Conservation (phyloP, 139 green algal species). For the Coelastrella sp. region DNA sequence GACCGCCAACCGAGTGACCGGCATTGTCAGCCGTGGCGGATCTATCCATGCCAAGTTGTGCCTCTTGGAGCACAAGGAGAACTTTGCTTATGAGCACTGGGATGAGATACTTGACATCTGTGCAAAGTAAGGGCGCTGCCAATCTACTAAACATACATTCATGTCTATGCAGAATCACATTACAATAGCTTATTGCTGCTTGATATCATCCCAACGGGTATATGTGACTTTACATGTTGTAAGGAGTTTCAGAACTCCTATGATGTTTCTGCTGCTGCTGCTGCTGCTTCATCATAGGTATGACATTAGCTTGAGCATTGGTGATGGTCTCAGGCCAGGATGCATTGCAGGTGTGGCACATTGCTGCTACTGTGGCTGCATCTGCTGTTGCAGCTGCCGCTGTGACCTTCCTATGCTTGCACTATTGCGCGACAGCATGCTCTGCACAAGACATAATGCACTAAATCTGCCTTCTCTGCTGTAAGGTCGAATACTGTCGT, state of each 20-base stretch:
- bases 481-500: too few relatives aligned
- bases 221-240: not conserved
- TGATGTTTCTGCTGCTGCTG: not conserved
- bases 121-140: not conserved
- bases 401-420: too few relatives aligned
- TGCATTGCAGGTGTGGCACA: slow-evolving; percentile 79
- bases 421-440: too few relatives aligned
- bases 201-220: too few relatives aligned
- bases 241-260: not conserved
- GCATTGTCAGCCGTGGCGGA: slow-evolving; percentile 94
- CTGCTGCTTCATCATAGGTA: slow-evolving; percentile 59
- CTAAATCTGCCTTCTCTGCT: too few relatives aligned
- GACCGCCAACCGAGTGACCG: slow-evolving; percentile 92
- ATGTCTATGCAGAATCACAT: too few relatives aligned
- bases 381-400: not conserved
- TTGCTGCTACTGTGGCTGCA: not conserved
- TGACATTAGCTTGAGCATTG: slow-evolving; percentile 93
- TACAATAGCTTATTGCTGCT: too few relatives aligned
- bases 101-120: slow-evolving; percentile 99
- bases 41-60: slow-evolving; percentile 97
- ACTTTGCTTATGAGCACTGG: slow-evolving; percentile 99
- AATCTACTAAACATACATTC: not conserved
- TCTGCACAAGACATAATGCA: too few relatives aligned
- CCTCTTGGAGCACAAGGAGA: slow-evolving; percentile 93
- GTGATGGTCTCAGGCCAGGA: slow-evolving; percentile 91